phyloP scores from a whole-genome alignment of 1,284 basidiomycete species.

The Melampsora americana region DNA sequence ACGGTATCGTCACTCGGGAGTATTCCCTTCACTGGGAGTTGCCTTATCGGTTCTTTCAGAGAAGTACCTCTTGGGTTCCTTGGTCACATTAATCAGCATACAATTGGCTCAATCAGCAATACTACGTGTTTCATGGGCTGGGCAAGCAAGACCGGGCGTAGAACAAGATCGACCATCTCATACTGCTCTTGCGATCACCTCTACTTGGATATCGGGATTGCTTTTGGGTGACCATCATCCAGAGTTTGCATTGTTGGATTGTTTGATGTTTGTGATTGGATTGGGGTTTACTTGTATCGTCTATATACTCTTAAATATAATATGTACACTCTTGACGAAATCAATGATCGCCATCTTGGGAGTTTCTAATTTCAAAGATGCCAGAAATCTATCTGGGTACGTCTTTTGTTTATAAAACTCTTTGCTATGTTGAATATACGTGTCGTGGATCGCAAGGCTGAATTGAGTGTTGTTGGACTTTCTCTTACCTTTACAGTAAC shows the following conservation, averaged over 20 bases:
- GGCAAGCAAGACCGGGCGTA: neutral
- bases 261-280: conserved; percentile 19
- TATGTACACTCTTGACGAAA: neutral
- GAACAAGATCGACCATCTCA: neutral
- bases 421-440: neutral
- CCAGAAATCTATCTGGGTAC: neutral
- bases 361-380: neutral
- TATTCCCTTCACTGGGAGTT: conserved; percentile 11
- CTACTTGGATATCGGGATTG: conserved; percentile 6
- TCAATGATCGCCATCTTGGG: conserved; percentile 1
- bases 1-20: neutral
- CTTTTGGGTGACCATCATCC: conserved; percentile 7
- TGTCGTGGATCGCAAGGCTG: neutral
- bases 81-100: neutral
- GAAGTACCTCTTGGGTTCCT: neutral
- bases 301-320: neutral
- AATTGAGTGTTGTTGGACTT: neutral
- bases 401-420: neutral
- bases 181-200: neutral
- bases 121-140: neutral
- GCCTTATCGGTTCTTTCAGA: neutral
- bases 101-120: conserved; percentile 13
- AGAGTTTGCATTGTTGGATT: conserved; percentile 11
- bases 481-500: neutral
- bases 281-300: conserved; percentile 12